Evolutionary conservation across 176 grass and related monocot species (phyloP), one percentile per base, ranked within the genome.

Genomic region (Alopecurus myosuroides): DNA sequence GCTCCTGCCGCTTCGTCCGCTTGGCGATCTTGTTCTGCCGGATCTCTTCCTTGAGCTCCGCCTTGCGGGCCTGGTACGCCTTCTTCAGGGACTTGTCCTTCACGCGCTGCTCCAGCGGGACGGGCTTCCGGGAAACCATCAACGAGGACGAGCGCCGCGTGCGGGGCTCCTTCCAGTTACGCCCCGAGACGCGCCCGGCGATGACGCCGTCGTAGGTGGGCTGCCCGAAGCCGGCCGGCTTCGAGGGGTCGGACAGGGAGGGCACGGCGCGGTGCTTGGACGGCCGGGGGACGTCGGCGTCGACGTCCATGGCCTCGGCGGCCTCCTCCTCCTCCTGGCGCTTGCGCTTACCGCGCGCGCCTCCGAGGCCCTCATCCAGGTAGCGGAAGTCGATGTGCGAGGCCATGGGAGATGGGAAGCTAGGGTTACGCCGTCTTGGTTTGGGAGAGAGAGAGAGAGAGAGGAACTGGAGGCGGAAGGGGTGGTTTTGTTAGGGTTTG

Each of bases 31-130:
- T 99, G 77, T 92, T 92, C 75, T 45, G 58, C 57, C 97, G 86
- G 81, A 99, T 96, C 76, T 99, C 91, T 58, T 96, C 97, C 86
- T 99, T 99, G 56, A 99, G 94, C 86, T 99, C 94, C 35, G 75
- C 34, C 76, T 88, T 78, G 77, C 97, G 90, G 30, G 55, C 84
- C 86, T 91, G 92, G 86, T 92, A 99, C 35, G 93, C 91, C 31
- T 90, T 88, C 90, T 91, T 99, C 49, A 94, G 63, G 75, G 94
- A 82, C 91, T 99, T 99, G 70, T 99, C 97, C 64, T 68, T 82
- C 39, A 50, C 79, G 42, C 97, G 91, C 48, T 94, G 86, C 88
- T 96, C 97, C 68, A 94, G 87, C 37, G 91, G 91, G 31, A 81
- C 79, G 1, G 89, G 88, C 40, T 83, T 88, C 52, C 67, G 88